Evolutionary conservation across 176 grass and related monocot species (phyloP), one percentile per base, ranked within the genome.

Genomic region (Lolium multiflorum): DNA sequence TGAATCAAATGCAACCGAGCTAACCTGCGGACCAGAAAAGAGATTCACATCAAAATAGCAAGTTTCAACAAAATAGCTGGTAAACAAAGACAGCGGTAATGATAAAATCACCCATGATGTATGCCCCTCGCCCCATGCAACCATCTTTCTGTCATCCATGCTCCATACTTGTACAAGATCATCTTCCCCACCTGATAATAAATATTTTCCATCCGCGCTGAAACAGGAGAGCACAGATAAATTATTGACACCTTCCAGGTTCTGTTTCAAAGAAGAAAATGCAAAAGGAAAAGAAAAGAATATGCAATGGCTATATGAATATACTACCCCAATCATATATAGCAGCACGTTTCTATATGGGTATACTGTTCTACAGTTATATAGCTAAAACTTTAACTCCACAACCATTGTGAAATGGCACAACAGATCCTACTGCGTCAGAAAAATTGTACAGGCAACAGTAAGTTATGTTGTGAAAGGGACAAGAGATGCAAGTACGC

Each of bases 161-260:
- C 96, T 98, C 93, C 96, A 98, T 85, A 98, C 90, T 94, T 98
- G 96, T 58, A 98, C 93, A 84, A 98, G 87, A 90, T 98, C 93
- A 86, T 98, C 92, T 91, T 98, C 93, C 73, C 96, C 93, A 20
- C 93, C 93, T 57, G 93, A 95, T 71, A 98, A 91, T 79, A 98
- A 87, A 84, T 98, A 96, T 80, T 92, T 98, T 24, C 93, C 91
- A 79, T 98, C 96, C 21, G 79, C 88, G 73, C 96, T 98, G 63
- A 48, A 87, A 84, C 12, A 79, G 20, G 11, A 57, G 41, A 89
- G 26, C 66, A 81, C 49, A 89, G 28, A 71, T 6, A 76, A 76
- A 75, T 73, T 82, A 77, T 86, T 84, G 80, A 39, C 43, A 66
- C 54, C 18, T 73, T 66, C 21, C 15, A 67, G n/a, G 17, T 61